Conservation (phyloP, 257 asterid genomes). For the Prunella vulgaris region DNA sequence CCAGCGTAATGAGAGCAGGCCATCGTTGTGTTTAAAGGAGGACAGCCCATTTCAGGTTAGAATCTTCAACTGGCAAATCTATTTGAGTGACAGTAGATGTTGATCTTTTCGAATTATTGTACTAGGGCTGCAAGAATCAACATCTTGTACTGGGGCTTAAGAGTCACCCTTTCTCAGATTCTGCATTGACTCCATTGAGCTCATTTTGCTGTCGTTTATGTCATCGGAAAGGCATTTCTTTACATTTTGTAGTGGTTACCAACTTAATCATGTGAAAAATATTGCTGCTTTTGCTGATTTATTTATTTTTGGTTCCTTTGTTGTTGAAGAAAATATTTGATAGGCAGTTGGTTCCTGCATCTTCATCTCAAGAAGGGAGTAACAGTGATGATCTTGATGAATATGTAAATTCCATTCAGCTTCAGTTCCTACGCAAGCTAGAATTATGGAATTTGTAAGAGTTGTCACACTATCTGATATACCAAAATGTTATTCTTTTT, state of each 20-base stretch:
- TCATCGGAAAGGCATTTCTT: neutral
- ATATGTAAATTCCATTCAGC: constrained; percentile 30
- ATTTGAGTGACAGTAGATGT: neutral
- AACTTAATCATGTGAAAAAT: neutral
- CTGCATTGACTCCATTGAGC: neutral
- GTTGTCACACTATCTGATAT: constrained; percentile 33
- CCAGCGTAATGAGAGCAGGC: constrained; percentile 41
- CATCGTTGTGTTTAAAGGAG: constrained; percentile 38
- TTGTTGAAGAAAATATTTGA: constrained; percentile 50
- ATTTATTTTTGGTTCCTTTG: constrained; percentile 14
- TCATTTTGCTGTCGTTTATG: neutral
- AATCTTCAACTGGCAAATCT: neutral
- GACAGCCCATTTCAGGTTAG: constrained; percentile 46
- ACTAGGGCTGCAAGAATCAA: no score
- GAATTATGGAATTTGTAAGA: constrained; percentile 82
- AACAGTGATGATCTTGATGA: constrained; percentile 31
- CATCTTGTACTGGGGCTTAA: no score
- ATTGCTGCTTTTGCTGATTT: constrained; percentile 14
- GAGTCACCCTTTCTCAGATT: constrained; percentile 3
- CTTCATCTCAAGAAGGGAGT: constrained; percentile 34
- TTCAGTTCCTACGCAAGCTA: constrained; percentile 46
- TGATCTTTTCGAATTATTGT: no score
- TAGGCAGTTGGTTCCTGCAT: constrained; percentile 29
- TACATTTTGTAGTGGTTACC: neutral
- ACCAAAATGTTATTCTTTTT: neutral